Conservation (phyloP, 1,284 basidiomycete species). For the Testicularia cyperi region DNA sequence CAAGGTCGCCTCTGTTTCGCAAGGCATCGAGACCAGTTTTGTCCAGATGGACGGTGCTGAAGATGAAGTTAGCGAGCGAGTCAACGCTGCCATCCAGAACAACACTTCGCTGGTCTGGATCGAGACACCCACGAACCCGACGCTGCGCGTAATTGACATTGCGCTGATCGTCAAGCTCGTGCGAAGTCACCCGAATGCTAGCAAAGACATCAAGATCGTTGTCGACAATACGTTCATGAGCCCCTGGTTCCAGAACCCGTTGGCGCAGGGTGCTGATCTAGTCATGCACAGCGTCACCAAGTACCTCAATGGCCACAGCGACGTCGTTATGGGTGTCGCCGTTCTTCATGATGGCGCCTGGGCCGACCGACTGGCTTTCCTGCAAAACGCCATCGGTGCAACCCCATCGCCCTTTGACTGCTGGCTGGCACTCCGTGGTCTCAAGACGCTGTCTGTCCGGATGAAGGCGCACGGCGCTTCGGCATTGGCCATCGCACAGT, state of each 20-base stretch:
- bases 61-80: conserved; percentile 66
- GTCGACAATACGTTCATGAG: conserved; percentile 67
- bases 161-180: conserved; percentile 67
- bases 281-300: conserved; percentile 73
- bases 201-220: conserved; percentile 41
- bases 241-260: conserved; percentile 85
- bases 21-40: conserved; percentile 77
- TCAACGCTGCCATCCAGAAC: conserved; percentile 67
- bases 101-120: conserved; percentile 98
- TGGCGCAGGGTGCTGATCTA: conserved; percentile 80
- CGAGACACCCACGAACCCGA: conserved; percentile 93
- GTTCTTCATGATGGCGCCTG: conserved; percentile 45
- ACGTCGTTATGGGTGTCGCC: conserved; percentile 62
- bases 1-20: conserved; percentile 72
- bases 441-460: conserved; percentile 70
- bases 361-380: conserved; percentile 66
- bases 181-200: conserved; percentile 70
- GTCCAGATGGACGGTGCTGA: conserved; percentile 68
- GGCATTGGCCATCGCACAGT: conserved; percentile 74
- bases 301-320: conserved; percentile 90
- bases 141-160: conserved; percentile 81
- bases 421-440: conserved; percentile 86
- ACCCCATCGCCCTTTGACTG: conserved; percentile 84
- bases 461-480: conserved; percentile 85
- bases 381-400: conserved; percentile 88